phyloP scores from a whole-genome alignment of 371 early-diverging fungal species.

The Agmasoma carcini region DNA sequence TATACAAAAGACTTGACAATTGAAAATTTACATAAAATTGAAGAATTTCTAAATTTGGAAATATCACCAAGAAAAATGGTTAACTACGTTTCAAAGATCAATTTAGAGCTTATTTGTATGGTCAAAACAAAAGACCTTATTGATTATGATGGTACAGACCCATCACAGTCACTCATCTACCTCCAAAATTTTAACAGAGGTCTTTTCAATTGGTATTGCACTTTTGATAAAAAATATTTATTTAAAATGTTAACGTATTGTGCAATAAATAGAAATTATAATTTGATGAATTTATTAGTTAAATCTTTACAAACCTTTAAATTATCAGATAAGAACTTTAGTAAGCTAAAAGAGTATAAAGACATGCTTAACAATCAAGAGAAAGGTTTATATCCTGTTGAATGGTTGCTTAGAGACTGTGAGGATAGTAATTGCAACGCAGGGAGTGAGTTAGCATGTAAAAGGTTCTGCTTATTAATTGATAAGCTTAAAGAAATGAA shows the following conservation, averaged over 20 bases:
- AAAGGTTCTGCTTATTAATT: constrained; percentile 23
- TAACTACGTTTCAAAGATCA: not conserved
- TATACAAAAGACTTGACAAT: not conserved
- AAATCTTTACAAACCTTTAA: constrained; percentile 5
- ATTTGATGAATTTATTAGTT: constrained; percentile 3
- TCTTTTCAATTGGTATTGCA: not conserved
- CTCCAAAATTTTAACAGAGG: constrained; percentile 12
- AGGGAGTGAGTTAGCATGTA: constrained; percentile 22
- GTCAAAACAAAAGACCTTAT: constrained; percentile 14
- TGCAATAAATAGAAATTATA: constrained; percentile 20
- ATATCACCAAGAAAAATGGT: constrained; percentile 6
- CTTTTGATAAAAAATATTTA: not conserved
- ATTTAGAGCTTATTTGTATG: constrained; percentile 5
- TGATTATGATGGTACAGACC: constrained; percentile 15
- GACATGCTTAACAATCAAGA: constrained; percentile 1
- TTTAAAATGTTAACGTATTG: not conserved
- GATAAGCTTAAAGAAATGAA: constrained; percentile 31
- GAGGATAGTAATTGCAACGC: constrained; percentile 20
- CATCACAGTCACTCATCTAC: not conserved
- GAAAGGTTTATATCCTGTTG: constrained; percentile 14
- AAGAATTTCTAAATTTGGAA: not conserved
- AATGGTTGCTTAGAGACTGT: constrained; percentile 28
- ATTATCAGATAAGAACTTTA: not conserved
- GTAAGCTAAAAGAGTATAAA: constrained; percentile 1
- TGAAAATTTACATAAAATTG: constrained; percentile 14